Evolutionary conservation across 2,329 filamentous ascomycete genomes (phyloP).

Genomic region (Lecanicillium sp.): DNA sequence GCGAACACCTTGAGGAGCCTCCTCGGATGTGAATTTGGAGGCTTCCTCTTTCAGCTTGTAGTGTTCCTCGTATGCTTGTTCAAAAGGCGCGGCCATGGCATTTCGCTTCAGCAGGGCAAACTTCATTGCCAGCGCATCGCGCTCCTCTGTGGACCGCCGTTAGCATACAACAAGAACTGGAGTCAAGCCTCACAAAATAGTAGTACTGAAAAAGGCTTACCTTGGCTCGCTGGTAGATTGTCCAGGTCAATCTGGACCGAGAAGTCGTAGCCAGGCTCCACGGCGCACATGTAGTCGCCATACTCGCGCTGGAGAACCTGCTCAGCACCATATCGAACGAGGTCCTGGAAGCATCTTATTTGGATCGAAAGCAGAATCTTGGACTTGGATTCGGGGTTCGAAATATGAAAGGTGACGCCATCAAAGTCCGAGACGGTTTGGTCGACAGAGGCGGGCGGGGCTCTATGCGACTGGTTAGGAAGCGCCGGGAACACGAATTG

Average conservation of each 20-base stretch:
- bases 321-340: conserved; percentile 88
- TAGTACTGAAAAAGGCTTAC: conserved; percentile 30
- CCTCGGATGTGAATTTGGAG: conserved; percentile 86
- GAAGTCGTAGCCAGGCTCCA: conserved; percentile 93
- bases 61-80: conserved; percentile 92
- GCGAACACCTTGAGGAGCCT: conserved; percentile 79
- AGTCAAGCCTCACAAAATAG: conserved; percentile 2
- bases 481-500: conserved; percentile 10
- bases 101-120: conserved; percentile 94
- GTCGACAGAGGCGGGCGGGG: conserved; percentile 81
- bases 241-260: conserved; percentile 87
- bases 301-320: conserved; percentile 91
- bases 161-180: conserved; percentile 7
- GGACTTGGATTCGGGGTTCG: conserved; percentile 86
- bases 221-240: conserved; percentile 71
- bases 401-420: conserved; percentile 97
- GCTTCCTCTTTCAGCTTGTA: conserved; percentile 80
- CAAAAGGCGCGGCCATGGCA: conserved; percentile 96
- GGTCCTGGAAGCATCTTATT: conserved; percentile 89
- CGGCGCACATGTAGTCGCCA: conserved; percentile 77
- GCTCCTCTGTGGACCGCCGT: conserved; percentile 52
- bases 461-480: conserved; percentile 50
- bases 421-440: conserved; percentile 99
- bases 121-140: conserved; percentile 78
- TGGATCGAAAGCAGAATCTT: conserved; percentile 92